phyloP scores from a whole-genome alignment of 2,329 filamentous ascomycete species.

The Neonectria neomacrospora region DNA sequence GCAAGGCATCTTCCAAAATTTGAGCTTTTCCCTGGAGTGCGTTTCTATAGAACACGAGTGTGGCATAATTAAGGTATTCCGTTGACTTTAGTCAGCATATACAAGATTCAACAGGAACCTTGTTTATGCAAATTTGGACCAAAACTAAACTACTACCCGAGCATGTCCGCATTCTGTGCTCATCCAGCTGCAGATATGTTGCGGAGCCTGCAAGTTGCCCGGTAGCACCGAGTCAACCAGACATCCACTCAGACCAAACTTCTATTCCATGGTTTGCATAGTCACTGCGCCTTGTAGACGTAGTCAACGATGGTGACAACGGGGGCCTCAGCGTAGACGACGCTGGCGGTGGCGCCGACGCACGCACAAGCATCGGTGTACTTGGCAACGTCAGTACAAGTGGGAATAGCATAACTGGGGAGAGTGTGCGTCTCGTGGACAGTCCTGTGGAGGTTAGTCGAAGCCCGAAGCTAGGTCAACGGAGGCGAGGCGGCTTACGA shows the following conservation, averaged over 20 bases:
- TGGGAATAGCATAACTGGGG: not conserved
- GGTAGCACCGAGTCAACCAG: not conserved
- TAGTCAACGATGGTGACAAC: not conserved
- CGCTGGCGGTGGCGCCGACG: not conserved
- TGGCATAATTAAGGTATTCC: not conserved
- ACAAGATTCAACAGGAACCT: too few species aligned
- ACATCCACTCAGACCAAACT: not conserved
- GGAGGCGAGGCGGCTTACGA: not conserved
- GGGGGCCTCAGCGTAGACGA: slow-evolving; percentile 1
- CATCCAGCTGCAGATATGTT: not conserved
- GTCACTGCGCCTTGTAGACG: slow-evolving; percentile 1
- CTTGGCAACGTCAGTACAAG: not conserved
- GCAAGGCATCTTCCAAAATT: not conserved
- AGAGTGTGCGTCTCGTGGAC: not conserved
- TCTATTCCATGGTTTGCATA: not conserved
- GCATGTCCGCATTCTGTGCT: too few species aligned
- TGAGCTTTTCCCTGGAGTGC: not conserved
- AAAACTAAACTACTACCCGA: too few species aligned
- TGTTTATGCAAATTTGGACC: too few species aligned
- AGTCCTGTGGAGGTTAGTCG: not conserved
- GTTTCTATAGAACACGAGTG: not conserved
- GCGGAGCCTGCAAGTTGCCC: not conserved
- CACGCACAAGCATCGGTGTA: slow-evolving; percentile 1
- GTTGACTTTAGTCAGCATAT: not conserved
- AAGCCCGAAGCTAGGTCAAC: not conserved